Evolutionary conservation across 169 alveolate genomes (phyloP).

Genomic region (Eimeria maxima): DNA sequence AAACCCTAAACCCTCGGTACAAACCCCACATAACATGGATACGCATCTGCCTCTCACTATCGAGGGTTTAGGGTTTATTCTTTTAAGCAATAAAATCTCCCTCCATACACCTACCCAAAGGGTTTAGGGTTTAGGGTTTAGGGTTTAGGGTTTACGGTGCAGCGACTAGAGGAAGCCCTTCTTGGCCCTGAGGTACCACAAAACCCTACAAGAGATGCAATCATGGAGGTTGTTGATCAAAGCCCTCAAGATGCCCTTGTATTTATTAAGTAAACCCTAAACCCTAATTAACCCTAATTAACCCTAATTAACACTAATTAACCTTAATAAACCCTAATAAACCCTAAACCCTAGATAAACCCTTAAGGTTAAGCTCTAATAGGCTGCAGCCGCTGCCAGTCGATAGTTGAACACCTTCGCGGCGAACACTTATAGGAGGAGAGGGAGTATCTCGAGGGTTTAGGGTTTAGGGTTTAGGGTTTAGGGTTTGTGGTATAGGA

Average conservation of each 20-base stretch:
- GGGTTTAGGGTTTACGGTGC: neutral
- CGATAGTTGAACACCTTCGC: neutral
- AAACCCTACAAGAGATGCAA: constrained; percentile 42
- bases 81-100: too few relatives aligned
- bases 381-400: too few relatives aligned
- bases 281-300: neutral
- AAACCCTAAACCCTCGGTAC: too few relatives aligned
- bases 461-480: neutral
- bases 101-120: neutral
- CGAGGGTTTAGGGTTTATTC: neutral
- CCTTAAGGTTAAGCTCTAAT: neutral
- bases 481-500: constrained; percentile 21
- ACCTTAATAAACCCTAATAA: too few relatives aligned
- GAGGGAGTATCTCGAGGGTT: too few relatives aligned
- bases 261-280: constrained; percentile 69
- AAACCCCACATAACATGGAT: too few relatives aligned
- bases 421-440: neutral
- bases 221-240: constrained; percentile 80
- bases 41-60: too few relatives aligned
- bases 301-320: too few relatives aligned
- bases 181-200: constrained; percentile 55
- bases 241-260: constrained; percentile 64
- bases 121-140: neutral
- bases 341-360: neutral
- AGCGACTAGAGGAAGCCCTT: neutral